A percentile compares a stretch with the other conserved stretches of the same genome.
Evolutionary conservation across 2,329 filamentous ascomycete species (phyloP).

Genomic region (Pseudogymnoascus sp.): DNA sequence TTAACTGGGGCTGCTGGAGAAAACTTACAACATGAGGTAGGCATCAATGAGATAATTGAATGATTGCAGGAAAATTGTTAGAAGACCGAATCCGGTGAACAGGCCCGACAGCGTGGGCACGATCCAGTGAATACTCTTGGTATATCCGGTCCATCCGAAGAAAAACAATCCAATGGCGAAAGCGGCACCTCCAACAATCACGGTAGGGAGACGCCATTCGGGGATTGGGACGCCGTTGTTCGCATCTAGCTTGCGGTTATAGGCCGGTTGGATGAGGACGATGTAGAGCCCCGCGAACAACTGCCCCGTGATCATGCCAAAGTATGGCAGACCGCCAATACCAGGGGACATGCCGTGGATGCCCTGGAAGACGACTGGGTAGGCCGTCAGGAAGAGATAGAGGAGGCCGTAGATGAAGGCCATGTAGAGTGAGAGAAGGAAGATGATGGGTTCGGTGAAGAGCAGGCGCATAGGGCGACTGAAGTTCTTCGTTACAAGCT

Average conservation of each 20-base stretch:
- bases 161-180: constrained; percentile 65
- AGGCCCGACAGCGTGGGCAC: constrained; percentile 55
- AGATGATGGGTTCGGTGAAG: constrained; percentile 62
- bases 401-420: constrained; percentile 71
- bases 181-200: constrained; percentile 51
- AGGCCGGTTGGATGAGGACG: constrained; percentile 55
- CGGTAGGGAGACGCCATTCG: constrained; percentile 58
- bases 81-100: constrained; percentile 66
- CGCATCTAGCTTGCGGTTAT: constrained; percentile 59
- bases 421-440: constrained; percentile 62
- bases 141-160: constrained; percentile 68
- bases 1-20: not conserved
- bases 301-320: constrained; percentile 74
- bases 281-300: constrained; percentile 60
- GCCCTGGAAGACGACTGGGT: constrained; percentile 69
- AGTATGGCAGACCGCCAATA: constrained; percentile 69
- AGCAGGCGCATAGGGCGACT: constrained; percentile 38
- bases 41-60: constrained; percentile 77
- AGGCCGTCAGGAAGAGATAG: constrained; percentile 80
- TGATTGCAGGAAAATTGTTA: constrained; percentile 74
- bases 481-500: constrained; percentile 52
- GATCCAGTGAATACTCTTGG: constrained; percentile 52
- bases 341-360: constrained; percentile 66
- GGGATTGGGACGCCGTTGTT: constrained; percentile 60
- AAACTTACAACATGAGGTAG: constrained; percentile 53